Conservation (phyloP, 495 filamentous ascomycete genomes). For the Ascobolus immersus region DNA sequence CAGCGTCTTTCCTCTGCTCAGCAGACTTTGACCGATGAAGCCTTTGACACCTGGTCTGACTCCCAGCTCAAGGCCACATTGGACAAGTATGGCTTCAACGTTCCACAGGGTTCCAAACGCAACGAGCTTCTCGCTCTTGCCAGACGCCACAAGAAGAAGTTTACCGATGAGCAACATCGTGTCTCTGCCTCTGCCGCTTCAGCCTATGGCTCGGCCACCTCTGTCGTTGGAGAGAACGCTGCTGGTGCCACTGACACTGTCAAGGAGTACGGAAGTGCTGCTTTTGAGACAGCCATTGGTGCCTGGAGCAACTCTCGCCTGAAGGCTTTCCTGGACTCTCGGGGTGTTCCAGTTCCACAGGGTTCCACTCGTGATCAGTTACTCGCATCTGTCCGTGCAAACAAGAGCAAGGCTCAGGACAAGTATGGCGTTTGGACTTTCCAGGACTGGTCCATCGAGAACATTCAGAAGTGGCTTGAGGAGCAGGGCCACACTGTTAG, state of each 20-base stretch:
- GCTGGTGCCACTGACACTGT: conserved; percentile 50
- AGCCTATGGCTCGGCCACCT: conserved; percentile 29
- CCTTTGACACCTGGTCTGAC: conserved; percentile 81
- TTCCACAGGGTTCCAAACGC: conserved; percentile 69
- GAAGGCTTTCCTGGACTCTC: conserved; percentile 50
- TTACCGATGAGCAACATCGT: conserved; percentile 44
- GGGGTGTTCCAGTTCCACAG: conserved; percentile 49
- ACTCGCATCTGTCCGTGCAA: conserved; percentile 42
- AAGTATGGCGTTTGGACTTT: conserved; percentile 62
- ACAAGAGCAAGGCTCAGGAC: conserved; percentile 44
- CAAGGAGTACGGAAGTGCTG: conserved; percentile 34
- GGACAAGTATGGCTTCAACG: conserved; percentile 48
- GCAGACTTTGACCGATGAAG: conserved; percentile 45
- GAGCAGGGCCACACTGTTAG: conserved; percentile 42
- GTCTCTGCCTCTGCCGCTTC: conserved; percentile 16
- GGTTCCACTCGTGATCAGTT: conserved; percentile 54
- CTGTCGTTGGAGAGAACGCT: conserved; percentile 48
- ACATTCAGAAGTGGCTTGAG: conserved; percentile 47
- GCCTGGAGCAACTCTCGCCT: conserved; percentile 42
- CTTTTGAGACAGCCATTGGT: conserved; percentile 36
- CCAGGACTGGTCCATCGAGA: conserved; percentile 56
- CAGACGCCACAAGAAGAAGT: conserved; percentile 58
- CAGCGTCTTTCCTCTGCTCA: conserved; percentile 33
- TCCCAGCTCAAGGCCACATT: conserved; percentile 49
- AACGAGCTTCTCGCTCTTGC: conserved; percentile 82